These are phyloP conservation scores for Wolfiporia cocos DNA, from an alignment of 1,284 basidiomycete genomes.

Conservation along the genomic window DNA sequence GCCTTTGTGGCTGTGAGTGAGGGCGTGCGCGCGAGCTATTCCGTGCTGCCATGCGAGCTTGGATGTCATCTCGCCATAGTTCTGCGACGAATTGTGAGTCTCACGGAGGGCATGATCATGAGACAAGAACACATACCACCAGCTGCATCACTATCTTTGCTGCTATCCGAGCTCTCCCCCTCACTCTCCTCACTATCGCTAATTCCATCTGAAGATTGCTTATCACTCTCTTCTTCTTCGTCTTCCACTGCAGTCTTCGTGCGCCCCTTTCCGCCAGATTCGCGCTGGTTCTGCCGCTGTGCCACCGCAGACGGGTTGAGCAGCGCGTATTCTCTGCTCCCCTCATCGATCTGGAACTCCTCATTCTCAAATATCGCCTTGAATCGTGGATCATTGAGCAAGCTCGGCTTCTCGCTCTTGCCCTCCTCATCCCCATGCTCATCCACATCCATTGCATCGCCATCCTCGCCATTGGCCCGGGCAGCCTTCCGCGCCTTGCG, in stretches of 20 bases:
- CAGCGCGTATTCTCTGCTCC: conserved; percentile 80
- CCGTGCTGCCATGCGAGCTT: conserved; percentile 19
- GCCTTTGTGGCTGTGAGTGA: conserved; percentile 15
- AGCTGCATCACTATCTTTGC: conserved; percentile 50
- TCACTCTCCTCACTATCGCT: conserved; percentile 34
- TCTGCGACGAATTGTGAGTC: conserved; percentile 9
- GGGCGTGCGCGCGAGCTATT: conserved; percentile 9
- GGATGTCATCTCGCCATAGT: conserved; percentile 25
- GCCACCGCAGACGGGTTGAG: conserved; percentile 84
- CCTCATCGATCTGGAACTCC: conserved; percentile 92
- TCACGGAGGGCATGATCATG: neutral
- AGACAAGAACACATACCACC: conserved; percentile 35
- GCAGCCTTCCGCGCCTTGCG: conserved; percentile 43
- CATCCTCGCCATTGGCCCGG: conserved; percentile 30
- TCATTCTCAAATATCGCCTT: conserved; percentile 88
- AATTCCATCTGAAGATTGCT: conserved; percentile 65
- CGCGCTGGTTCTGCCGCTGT: conserved; percentile 34
- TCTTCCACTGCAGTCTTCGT: conserved; percentile 82
- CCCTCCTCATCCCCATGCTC: conserved; percentile 31
- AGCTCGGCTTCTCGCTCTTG: conserved; percentile 36
- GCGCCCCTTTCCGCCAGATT: conserved; percentile 18
- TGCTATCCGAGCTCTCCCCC: conserved; percentile 18
- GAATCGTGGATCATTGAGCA: conserved; percentile 90
- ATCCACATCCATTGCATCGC: conserved; percentile 37
- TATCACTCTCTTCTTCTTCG: conserved; percentile 86